Evolutionary conservation across 192 early-diverging fungal genomes (phyloP), one percentile per base, ranked within the genome.

Genomic region (Coemansia sp.): DNA sequence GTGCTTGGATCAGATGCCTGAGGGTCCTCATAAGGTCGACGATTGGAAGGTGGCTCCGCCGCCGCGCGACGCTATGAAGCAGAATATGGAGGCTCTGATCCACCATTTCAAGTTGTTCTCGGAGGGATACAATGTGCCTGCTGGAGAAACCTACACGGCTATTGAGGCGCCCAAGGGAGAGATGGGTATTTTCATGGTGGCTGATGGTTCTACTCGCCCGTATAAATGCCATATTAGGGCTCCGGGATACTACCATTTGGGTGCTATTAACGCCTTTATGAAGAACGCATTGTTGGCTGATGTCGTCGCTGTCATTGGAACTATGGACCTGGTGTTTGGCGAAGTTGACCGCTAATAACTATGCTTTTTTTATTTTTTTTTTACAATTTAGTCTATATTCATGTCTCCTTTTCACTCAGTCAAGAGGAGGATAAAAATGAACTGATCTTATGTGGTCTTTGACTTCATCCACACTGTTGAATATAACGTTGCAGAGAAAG

Each of bases 151-250:
- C 6, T 99, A 99, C 87, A 95, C 95, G 22, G 95, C 90, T 12
- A 92, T 98, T 75, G 97, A 99, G 80, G 96, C 96, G 8, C 97
- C 97, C 64, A 99, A 99, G 88, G 97, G 97, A 72, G 97, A 99
- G 75, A 98, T 99, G 79, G 97, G 96, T 67, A 93, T 97, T 8
- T 95, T 93, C 83, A 86, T 99, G 65, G 91, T 99, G 18, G 93
- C 92, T 40, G 95, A 97, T 69, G 97, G 97, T 1, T 90, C 91
- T 50, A 95, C 95, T 84, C 88, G 91, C 63, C 97, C 97, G 63
- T 99, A 99, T 88, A 88, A 96, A 74, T 98, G 96, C 87, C 96
- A 98, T 79, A 97, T 99, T 81, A 89, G 91, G 74, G 95, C 97
- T 16, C 97, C 97, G 33, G 97, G 97, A 36, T 98, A 95, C 85